These are phyloP conservation scores for Blastobotrys illinoisensis DNA, from an alignment of 1,139 yeast genomes.

Conservation along the genomic window DNA sequence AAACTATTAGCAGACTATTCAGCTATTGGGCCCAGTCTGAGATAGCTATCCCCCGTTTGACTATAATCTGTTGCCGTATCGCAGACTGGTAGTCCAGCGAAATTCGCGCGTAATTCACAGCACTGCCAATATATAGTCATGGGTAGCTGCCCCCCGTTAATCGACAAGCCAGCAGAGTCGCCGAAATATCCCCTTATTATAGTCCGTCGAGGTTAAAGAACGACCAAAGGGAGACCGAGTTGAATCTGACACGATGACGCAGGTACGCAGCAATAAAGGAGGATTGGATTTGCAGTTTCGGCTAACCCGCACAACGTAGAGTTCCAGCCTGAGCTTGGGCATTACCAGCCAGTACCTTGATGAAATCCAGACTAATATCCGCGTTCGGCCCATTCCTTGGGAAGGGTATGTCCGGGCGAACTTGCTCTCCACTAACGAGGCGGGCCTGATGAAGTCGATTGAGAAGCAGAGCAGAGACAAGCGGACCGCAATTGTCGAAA, in stretches of 20 bases:
- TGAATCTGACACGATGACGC: neutral
- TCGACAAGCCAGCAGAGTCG: neutral
- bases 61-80: too few species aligned
- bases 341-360: conserved; percentile 53
- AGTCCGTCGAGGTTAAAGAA: neutral
- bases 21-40: too few species aligned
- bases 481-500: conserved; percentile 28
- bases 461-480: conserved; percentile 43
- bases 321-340: neutral
- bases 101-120: neutral
- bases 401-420: conserved; percentile 80
- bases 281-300: neutral
- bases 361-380: conserved; percentile 67
- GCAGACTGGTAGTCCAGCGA: too few species aligned
- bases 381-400: conserved; percentile 89
- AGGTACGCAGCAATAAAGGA: neutral
- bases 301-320: neutral
- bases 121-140: neutral
- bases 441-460: conserved; percentile 56
- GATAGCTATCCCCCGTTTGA: too few species aligned
- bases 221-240: neutral
- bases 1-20: too few species aligned
- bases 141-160: neutral
- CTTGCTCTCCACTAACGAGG: conserved; percentile 60
- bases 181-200: neutral